These are phyloP conservation scores for Leishmania mexicana DNA, from an alignment of 208 protist genomes.

Conservation along the genomic window DNA sequence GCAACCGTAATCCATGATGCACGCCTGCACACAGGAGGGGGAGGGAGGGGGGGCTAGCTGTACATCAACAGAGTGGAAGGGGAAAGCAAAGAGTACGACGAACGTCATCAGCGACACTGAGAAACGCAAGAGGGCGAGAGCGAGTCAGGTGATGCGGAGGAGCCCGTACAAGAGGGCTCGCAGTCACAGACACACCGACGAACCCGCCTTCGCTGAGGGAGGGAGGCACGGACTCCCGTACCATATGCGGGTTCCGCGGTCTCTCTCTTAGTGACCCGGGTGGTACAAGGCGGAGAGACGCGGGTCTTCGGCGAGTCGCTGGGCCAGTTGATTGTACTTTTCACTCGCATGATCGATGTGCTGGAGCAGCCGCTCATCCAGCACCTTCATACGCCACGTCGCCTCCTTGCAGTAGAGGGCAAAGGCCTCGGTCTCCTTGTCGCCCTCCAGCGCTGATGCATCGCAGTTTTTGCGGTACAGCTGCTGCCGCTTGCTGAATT, in stretches of 20 bases:
- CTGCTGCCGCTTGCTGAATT: slow-evolving; percentile 73
- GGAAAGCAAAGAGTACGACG: background rate
- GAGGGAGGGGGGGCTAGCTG: background rate
- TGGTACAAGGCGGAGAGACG: slow-evolving; percentile 70
- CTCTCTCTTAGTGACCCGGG: slow-evolving; percentile 4
- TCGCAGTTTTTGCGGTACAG: slow-evolving; percentile 78
- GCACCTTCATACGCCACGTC: slow-evolving; percentile 90
- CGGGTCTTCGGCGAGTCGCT: slow-evolving; percentile 76
- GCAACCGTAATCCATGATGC: background rate
- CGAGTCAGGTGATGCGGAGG: background rate
- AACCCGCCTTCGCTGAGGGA: background rate
- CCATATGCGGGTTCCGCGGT: background rate
- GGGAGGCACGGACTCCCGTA: background rate
- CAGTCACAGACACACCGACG: background rate
- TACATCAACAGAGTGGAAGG: background rate
- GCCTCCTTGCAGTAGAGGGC: slow-evolving; percentile 89
- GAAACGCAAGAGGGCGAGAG: background rate
- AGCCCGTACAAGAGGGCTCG: background rate
- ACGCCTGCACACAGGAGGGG: background rate
- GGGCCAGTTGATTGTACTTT: slow-evolving; percentile 82
- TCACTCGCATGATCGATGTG: slow-evolving; percentile 89
- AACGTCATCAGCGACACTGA: background rate
- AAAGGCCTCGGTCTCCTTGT: slow-evolving; percentile 84
- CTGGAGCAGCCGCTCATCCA: slow-evolving; percentile 86
- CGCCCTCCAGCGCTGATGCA: slow-evolving; percentile 60